Base-by-base conservation (phyloP, 768 basidiomycete genomes). In the Sarcomyxa edulis region DNA sequence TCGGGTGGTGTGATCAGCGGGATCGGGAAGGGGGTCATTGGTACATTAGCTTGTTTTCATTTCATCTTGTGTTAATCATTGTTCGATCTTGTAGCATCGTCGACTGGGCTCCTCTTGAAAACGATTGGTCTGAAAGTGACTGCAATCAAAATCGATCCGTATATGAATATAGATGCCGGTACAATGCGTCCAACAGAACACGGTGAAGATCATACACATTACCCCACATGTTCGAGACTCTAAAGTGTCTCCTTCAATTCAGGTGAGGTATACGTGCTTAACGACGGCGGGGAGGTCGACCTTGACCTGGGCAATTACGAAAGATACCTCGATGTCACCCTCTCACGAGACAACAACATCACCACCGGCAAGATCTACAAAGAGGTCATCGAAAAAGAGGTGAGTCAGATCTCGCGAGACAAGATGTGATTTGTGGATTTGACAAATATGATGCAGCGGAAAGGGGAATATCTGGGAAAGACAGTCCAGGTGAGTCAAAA, bases 91-190 rank as follows among this genome's bases (percentile, higher is more conserved):
- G 27, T 57, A 97, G 95, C 95, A 48, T 98, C 95, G 19, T 97
- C 94, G 35, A 97, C 95, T 5, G 95, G 95, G 43, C 70, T 98
- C 36, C 75, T 98, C 36, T 72, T 99, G 58, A 97, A 97, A 66
- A 97, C 90, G 30, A 81, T 84, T 25, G 95, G 95, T 32, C 72
- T 96, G 44, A 96, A 93, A 67, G 95, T 97, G 51, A 99, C 95
- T 6, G 89, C 95, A 8, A 97, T 99, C 73, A 99, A 99, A 68
- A 98, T 99, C 53, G 95, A 99, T 59, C 95, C 95, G 10, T 99
- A 99, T 52, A 98, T 99, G 95, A 99, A 99, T 66, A 97, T 99
- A 52, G 95, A 99, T 72, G 95, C 95, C 16, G 95, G 95, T 24
- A 98, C 95, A 14, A 99, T 99, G 95, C 74, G 91, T 35, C 95